Conservation (phyloP, 2,329 filamentous ascomycete species). For the Lasiodiplodia sp. region DNA sequence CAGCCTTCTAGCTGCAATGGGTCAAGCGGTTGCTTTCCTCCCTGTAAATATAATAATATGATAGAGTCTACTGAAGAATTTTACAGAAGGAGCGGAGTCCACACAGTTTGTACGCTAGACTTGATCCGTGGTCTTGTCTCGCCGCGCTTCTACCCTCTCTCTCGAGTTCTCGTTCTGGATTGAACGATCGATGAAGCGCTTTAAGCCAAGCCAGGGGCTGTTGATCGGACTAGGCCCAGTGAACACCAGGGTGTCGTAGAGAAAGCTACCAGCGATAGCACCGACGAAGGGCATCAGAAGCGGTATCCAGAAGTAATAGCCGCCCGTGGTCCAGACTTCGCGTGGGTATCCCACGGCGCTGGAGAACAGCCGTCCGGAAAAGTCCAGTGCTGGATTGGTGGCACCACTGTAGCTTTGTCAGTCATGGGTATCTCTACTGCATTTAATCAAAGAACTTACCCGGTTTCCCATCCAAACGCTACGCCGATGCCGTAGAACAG, state of each 20-base stretch:
- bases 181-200: neutral
- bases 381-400: slow-evolving; percentile 74
- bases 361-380: slow-evolving; percentile 71
- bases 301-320: slow-evolving; percentile 75
- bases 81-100: too few species aligned
- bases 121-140: neutral
- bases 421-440: neutral
- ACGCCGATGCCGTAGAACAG: slow-evolving; percentile 76
- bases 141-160: neutral
- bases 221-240: slow-evolving; percentile 76
- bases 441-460: slow-evolving; percentile 60
- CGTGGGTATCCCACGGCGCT: slow-evolving; percentile 73
- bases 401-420: slow-evolving; percentile 39
- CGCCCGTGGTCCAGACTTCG: slow-evolving; percentile 71
- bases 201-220: slow-evolving; percentile 65
- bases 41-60: neutral
- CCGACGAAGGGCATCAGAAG: slow-evolving; percentile 67
- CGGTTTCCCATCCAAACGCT: slow-evolving; percentile 78
- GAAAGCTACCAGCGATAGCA: slow-evolving; percentile 67
- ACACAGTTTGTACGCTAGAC: neutral
- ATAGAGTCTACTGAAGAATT: neutral
- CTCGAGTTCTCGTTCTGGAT: neutral
- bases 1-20: too few species aligned
- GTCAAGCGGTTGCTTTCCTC: too few species aligned
- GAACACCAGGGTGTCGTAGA: slow-evolving; percentile 74